These are phyloP conservation scores for Penicillium corylophilum DNA, from an alignment of 2,329 filamentous ascomycete species.

Conservation along the genomic window DNA sequence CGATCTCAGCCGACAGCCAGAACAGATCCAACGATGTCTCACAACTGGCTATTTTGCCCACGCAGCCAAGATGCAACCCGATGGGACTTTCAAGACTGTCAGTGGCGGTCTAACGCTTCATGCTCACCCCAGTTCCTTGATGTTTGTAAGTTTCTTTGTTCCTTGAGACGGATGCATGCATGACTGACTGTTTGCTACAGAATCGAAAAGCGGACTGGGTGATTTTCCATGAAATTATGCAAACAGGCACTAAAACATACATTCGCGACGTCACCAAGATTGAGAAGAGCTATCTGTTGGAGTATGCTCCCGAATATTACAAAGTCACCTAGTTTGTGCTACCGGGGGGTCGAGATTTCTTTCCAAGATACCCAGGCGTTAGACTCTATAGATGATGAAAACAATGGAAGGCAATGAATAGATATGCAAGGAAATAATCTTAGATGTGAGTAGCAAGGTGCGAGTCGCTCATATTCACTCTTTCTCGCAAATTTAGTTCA, in stretches of 20 bases:
- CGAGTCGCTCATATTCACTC: background rate
- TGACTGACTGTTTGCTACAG: constrained; percentile 28
- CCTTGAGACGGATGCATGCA: background rate
- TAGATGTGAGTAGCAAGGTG: background rate
- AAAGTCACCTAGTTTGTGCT: constrained; percentile 47
- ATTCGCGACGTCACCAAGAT: constrained; percentile 92
- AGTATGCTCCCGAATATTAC: constrained; percentile 86
- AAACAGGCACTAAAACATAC: constrained; percentile 83
- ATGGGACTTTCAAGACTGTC: constrained; percentile 87
- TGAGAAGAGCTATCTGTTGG: constrained; percentile 85
- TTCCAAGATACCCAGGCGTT: constrained; percentile 17
- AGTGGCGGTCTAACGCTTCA: constrained; percentile 74
- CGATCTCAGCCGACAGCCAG: constrained; percentile 54
- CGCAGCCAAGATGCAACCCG: constrained; percentile 87
- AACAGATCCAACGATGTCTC: constrained; percentile 79
- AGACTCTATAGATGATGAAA: background rate
- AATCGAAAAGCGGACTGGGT: constrained; percentile 97
- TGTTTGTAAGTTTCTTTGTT: constrained; percentile 63
- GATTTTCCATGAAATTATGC: constrained; percentile 88
- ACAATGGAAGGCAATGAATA: background rate
- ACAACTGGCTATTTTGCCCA: constrained; percentile 91
- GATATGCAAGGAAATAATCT: no score
- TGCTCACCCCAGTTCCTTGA: constrained; percentile 86
- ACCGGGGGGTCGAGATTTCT: background rate
- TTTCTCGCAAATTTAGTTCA: background rate